Percentiles rank a stretch among this genome's conserved stretches.
Evolutionary conservation across 169 alveolate species (phyloP).

Genomic region (Plasmodium vivax): DNA sequence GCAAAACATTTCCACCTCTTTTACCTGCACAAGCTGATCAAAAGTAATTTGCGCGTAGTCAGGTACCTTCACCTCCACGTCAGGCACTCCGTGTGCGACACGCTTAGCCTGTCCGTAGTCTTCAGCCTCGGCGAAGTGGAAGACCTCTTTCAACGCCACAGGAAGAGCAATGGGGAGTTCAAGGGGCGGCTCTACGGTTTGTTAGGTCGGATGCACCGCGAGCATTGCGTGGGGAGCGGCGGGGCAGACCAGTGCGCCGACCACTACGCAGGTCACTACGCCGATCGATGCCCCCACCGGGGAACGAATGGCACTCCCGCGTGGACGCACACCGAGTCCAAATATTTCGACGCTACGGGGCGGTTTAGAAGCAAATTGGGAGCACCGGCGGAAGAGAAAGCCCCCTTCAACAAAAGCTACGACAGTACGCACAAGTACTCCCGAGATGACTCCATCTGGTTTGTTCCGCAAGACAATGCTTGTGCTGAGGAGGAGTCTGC

Average conservation of each 20-base stretch:
- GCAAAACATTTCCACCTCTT: conserved; percentile 12
- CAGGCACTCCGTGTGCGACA: conserved; percentile 10
- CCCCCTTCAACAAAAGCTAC: conserved; percentile 21
- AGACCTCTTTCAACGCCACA: conserved; percentile 13
- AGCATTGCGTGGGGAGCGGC: background rate
- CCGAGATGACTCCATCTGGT: conserved; percentile 7
- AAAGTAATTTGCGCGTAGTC: conserved; percentile 17
- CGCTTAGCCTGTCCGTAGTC: conserved; percentile 15
- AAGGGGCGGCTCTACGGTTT: conserved; percentile 8
- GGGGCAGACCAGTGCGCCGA: too few relatives aligned
- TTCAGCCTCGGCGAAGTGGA: conserved; percentile 59
- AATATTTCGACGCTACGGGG: conserved; percentile 56
- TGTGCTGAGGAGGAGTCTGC: background rate
- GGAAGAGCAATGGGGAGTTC: conserved; percentile 11
- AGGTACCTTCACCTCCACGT: conserved; percentile 23
- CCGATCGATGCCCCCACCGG: background rate
- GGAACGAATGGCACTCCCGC: background rate
- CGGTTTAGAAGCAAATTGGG: background rate
- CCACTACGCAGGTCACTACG: background rate
- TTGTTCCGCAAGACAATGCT: background rate
- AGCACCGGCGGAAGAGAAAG: background rate
- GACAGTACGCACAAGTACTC: conserved; percentile 37
- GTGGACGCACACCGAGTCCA: background rate
- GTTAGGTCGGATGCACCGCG: background rate
- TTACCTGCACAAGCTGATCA: conserved; percentile 29